Evolutionary conservation across 1,284 basidiomycete species (phyloP), one percentile per base, ranked within the genome.

Genomic region (Marasmius tenuissimus): DNA sequence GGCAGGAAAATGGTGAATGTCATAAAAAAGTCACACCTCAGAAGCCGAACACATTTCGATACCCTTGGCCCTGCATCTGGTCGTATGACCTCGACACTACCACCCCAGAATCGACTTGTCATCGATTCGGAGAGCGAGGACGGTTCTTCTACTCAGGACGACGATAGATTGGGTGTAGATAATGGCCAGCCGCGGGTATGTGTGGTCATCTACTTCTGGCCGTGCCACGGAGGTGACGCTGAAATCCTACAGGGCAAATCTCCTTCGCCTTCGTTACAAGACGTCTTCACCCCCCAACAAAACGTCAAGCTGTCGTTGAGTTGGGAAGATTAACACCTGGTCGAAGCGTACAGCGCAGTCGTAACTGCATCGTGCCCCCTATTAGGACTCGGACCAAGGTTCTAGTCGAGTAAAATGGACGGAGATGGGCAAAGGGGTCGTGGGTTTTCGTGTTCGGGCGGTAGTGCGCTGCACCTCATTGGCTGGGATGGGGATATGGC

Each of bases 1-100:
- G 8, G n/a, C 35, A 62, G 61, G 12, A 52, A 58, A 22, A 62
- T 62, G 61, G 61, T 62, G 20, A 62, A 62, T 16, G 57, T 62
- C 3, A 59, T 59, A 11, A 9, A 59, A 51, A 42, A 47, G 33
- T 22, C 42, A n/a, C 42, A 35, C 34, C 18, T 49, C 12, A 20
- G 42, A 48, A 37, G 34, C 33, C 20, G 22, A 37, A 47, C 33
- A 22, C 3, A 34, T 20, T 49, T 58, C 42, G 33, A 48, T 49
- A 48, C 42, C 22, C 33, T 53, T 3, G 51, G 51, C 3, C 51
- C 27, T 18, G 42, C 47, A 11, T 40, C 56, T 33, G 56, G 47
- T n/a, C 56, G 42, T 11, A 35, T 47, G 4, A 10, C 18, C 16
- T 11, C 42, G 20, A 58, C 56, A 11, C 16, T 53, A 53, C 51